Evolutionary conservation across 306 rosid genomes (phyloP).

Genomic region (Potentilla sterilis): DNA sequence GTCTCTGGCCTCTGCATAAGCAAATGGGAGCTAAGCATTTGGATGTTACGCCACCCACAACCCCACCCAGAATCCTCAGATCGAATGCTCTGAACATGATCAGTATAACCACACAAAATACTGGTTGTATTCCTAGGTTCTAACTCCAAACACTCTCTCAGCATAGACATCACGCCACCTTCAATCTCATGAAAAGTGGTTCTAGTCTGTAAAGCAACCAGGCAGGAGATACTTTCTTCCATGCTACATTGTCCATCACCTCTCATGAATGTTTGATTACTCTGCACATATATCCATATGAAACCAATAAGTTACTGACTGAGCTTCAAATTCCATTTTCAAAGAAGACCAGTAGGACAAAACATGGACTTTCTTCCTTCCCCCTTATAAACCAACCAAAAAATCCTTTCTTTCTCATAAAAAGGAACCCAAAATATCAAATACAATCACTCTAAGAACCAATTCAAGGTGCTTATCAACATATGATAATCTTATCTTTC

Average conservation of each 20-base stretch:
- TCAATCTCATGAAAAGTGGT: conserved; percentile 50
- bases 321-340: not conserved
- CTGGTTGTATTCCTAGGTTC: conserved; percentile 49
- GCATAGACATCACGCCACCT: conserved; percentile 58
- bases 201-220: conserved; percentile 56
- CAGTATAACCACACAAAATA: conserved; percentile 60
- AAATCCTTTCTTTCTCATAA: not conserved
- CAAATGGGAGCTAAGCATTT: conserved; percentile 76
- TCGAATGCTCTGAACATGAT: conserved; percentile 66
- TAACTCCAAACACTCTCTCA: conserved; percentile 64
- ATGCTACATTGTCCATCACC: conserved; percentile 28
- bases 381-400: not conserved
- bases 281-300: conserved; percentile 36
- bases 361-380: not conserved
- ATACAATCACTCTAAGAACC: not conserved
- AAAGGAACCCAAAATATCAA: not conserved
- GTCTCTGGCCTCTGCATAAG: conserved; percentile 55
- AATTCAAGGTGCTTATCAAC: not conserved
- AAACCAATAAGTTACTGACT: conserved; percentile 4
- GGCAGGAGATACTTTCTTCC: conserved; percentile 43
- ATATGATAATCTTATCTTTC: not conserved
- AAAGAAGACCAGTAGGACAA: conserved; percentile 5
- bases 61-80: conserved; percentile 83
- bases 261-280: conserved; percentile 20
- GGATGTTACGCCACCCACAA: conserved; percentile 89